Base-by-base conservation (phyloP, 495 filamentous ascomycete genomes). In the Aspergillus wentii region DNA sequence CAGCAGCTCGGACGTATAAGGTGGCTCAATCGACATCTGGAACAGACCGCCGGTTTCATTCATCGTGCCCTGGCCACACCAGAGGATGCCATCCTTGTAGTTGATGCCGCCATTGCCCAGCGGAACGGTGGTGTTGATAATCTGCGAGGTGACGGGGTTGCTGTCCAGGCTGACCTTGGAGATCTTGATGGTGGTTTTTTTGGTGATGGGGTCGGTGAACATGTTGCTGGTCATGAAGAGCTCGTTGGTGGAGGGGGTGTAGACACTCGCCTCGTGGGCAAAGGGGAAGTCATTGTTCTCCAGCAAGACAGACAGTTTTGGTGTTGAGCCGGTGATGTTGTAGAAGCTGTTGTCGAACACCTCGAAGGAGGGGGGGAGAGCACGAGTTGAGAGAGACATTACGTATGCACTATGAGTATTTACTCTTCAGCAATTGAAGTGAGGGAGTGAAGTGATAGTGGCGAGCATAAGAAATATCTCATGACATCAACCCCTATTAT, bases 221-320 rank as follows among this genome's bases (percentile, higher is more conserved):
- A 45, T 41, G 60, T 79, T 78, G 29, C 76, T 82, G 25, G 76
- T 80, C 44, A 78, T 57, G 65, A 80, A 85, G 23, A 85, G 66
- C 10, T 64, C 66, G 35, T 74, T 65, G n/a, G 64, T 61, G 0
- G 49, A 43, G 3, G 56, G 61, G 40, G 71, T 61, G 49, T 72
- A 86, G 35, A 77, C 72, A 47, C 80, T 78, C 3, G 73, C 76
- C 58, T 78, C 74, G 61, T 80, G 74, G 56, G 84, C 85, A 41
- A 66, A 71, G 3, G 67, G 59, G 28, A 51, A 63, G 36, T 47
- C 49, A 23, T 54, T 44, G 47, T 69, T 63, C 10, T 63, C 49
- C 10, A 62, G 47, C 4, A 71, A 50, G 27, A 65, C 41, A 13
- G 60, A 50, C 4, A 71, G 52, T 19, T 49, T 61, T 3, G 66